Percentiles rank a stretch among this genome's conserved stretches.
Evolutionary conservation across 1,139 yeast genomes (phyloP).

Genomic region (Taiozyma sp.): DNA sequence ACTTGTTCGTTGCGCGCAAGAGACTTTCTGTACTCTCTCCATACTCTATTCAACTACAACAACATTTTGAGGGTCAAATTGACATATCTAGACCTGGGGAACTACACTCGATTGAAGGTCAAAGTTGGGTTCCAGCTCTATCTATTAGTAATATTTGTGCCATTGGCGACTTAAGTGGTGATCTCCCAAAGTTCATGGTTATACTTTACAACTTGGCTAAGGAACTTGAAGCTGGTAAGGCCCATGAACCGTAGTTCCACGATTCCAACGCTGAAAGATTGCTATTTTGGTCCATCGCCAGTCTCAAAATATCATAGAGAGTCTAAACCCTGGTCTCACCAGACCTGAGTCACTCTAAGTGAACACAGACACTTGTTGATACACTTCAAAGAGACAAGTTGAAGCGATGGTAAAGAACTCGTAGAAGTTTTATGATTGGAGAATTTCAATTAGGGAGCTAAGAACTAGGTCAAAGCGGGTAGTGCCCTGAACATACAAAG

Average conservation of each 20-base stretch:
- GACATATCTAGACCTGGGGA: conserved; percentile 29
- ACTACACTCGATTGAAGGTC: conserved; percentile 26
- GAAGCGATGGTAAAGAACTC: too few species aligned
- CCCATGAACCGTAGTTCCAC: conserved; percentile 30
- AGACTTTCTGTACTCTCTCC: conserved; percentile 30
- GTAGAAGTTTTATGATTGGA: too few species aligned
- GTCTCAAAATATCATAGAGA: too few species aligned
- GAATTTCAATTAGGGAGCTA: too few species aligned
- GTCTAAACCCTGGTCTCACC: too few species aligned
- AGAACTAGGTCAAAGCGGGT: too few species aligned
- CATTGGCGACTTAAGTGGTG: conserved; percentile 40
- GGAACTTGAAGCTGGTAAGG: conserved; percentile 28
- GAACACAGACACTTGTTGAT: too few species aligned
- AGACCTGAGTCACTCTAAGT: too few species aligned
- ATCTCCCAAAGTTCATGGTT: conserved; percentile 37
- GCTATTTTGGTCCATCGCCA: too few species aligned
- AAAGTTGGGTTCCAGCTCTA: conserved; percentile 37
- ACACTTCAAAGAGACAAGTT: too few species aligned
- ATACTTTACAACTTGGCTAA: conserved; percentile 25
- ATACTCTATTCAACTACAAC: conserved; percentile 34
- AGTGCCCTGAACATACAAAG: background rate
- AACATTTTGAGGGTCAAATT: conserved; percentile 46
- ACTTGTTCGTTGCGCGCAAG: conserved; percentile 30
- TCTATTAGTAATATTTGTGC: conserved; percentile 39
- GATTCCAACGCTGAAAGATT: conserved; percentile 32